Evolutionary conservation across 805 yeast genomes (phyloP).

Genomic region (Osmozyma mogii): DNA sequence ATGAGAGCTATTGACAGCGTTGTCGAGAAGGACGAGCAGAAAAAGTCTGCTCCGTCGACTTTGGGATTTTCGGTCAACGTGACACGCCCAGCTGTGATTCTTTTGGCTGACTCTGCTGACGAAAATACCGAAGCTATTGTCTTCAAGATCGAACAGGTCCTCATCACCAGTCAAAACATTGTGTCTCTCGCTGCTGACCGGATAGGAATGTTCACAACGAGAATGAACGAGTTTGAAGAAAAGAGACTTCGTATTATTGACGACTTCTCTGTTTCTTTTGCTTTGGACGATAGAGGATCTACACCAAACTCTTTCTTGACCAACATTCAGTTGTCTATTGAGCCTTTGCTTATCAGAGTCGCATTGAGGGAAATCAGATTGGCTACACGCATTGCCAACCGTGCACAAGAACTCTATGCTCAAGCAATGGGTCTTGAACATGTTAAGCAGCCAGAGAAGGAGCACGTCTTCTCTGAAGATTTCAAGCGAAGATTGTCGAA

Average conservation of each 20-base stretch:
- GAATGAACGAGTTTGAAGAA: conserved; percentile 61
- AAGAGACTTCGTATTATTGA: conserved; percentile 69
- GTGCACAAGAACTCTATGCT: conserved; percentile 51
- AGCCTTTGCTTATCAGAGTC: conserved; percentile 71
- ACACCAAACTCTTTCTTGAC: conserved; percentile 52
- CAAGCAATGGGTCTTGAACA: conserved; percentile 12
- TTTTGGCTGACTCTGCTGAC: conserved; percentile 72
- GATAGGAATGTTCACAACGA: conserved; percentile 78
- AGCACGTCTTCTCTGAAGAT: conserved; percentile 49
- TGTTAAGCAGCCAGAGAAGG: conserved; percentile 6
- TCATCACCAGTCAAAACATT: conserved; percentile 61
- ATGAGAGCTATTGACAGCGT: background rate
- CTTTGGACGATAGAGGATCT: conserved; percentile 66
- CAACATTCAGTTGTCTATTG: conserved; percentile 60
- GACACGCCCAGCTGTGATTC: conserved; percentile 66
- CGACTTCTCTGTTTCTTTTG: conserved; percentile 75
- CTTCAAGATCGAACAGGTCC: conserved; percentile 74
- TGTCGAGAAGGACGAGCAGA: conserved; percentile 2
- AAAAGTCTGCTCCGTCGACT: conserved; percentile 6
- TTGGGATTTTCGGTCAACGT: conserved; percentile 59
- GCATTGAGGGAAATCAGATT: conserved; percentile 81
- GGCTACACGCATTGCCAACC: conserved; percentile 66
- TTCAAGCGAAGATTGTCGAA: conserved; percentile 52
- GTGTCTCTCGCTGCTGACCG: conserved; percentile 62
- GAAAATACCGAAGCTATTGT: conserved; percentile 79